Conservation (phyloP, 2,329 filamentous ascomycete genomes). For the Furcasterigmium sp. region DNA sequence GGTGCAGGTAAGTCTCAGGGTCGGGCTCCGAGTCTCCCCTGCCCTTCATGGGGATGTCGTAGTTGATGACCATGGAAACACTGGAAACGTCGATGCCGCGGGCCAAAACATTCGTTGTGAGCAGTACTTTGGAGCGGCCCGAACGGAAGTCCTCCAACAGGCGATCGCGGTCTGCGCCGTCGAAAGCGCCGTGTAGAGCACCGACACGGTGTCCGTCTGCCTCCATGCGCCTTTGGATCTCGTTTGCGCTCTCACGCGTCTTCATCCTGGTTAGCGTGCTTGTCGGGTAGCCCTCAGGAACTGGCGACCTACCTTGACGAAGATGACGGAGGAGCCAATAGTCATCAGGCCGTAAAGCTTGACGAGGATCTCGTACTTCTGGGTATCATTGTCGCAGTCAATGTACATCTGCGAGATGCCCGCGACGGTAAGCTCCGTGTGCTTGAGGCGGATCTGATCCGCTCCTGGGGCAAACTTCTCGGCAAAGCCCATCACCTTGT, state of each 20-base stretch:
- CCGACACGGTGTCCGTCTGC: conserved; percentile 88
- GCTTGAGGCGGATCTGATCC: conserved; percentile 80
- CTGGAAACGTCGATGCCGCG: conserved; percentile 89
- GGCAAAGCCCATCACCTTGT: conserved; percentile 80
- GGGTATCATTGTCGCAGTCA: conserved; percentile 75
- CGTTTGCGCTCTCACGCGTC: conserved; percentile 79
- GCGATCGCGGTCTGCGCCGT: conserved; percentile 75
- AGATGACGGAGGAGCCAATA: conserved; percentile 95
- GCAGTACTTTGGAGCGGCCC: conserved; percentile 89
- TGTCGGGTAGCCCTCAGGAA: too few relatives aligned
- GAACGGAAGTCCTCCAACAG: conserved; percentile 83
- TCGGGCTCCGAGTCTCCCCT: conserved; percentile 78
- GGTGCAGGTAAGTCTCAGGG: conserved; percentile 93
- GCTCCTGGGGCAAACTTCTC: conserved; percentile 78
- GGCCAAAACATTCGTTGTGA: conserved; percentile 94
- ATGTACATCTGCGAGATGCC: conserved; percentile 98
- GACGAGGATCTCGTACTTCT: conserved; percentile 85
- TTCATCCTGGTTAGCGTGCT: conserved; percentile 26
- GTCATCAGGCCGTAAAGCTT: conserved; percentile 96
- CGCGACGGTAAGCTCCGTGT: conserved; percentile 90
- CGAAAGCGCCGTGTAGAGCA: conserved; percentile 81
- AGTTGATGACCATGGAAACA: conserved; percentile 98
- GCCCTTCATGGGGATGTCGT: conserved; percentile 76
- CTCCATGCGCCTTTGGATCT: conserved; percentile 82
- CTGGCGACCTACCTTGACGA: conserved; percentile 67